Evolutionary conservation across 192 early-diverging fungal genomes (phyloP).

Genomic region (Coemansia sp.): DNA sequence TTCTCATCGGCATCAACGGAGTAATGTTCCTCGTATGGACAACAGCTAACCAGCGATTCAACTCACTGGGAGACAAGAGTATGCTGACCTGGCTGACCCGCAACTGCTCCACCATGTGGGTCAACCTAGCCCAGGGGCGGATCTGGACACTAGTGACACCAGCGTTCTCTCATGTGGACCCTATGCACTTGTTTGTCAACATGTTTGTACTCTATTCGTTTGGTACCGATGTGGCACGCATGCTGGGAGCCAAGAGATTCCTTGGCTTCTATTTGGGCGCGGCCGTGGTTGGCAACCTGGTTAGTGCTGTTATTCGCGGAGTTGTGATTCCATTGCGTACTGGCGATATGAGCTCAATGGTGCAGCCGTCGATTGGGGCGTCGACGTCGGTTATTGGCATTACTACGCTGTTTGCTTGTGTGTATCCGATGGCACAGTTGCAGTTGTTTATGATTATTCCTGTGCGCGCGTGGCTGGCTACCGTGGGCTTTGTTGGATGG

Average conservation of each 20-base stretch:
- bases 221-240: conserved; percentile 31
- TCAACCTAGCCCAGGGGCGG: conserved; percentile 35
- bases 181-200: conserved; percentile 48
- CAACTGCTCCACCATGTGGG: conserved; percentile 43
- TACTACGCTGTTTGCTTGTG: conserved; percentile 51
- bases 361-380: conserved; percentile 46
- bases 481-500: conserved; percentile 46
- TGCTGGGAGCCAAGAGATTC: conserved; percentile 38
- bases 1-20: conserved; percentile 46
- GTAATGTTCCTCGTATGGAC: conserved; percentile 47
- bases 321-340: conserved; percentile 13
- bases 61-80: conserved; percentile 21
- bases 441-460: conserved; percentile 50
- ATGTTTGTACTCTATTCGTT: conserved; percentile 58
- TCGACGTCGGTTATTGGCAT: conserved; percentile 49
- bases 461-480: conserved; percentile 44
- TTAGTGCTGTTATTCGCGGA: conserved; percentile 41
- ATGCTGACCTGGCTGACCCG: conserved; percentile 32
- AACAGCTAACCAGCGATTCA: conserved; percentile 12
- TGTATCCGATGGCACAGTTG: conserved; percentile 42
- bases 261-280: conserved; percentile 45
- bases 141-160: conserved; percentile 56
- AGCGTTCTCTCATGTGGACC: conserved; percentile 54
- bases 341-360: conserved; percentile 9
- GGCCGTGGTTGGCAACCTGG: conserved; percentile 28